A percentile compares a stretch with the other conserved stretches of the same genome.
phyloP scores from a whole-genome alignment of 225 moss, liverwort and hornwort species.

The Takakia lepidozioides region DNA sequence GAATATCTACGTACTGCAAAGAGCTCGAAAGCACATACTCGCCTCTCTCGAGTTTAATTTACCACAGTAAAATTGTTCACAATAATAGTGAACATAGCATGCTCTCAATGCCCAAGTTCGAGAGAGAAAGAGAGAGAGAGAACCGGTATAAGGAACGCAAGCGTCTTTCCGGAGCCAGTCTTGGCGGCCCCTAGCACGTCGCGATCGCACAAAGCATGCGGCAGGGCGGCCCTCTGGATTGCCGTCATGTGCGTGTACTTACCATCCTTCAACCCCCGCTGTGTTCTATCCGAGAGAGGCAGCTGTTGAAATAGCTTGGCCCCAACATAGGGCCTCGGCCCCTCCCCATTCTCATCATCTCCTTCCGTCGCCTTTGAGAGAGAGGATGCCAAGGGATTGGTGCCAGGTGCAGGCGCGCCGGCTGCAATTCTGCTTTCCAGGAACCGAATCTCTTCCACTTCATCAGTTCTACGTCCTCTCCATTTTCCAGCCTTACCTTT shows the following conservation, averaged over 20 bases:
- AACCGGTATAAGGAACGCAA: constrained; percentile 92
- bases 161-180: constrained; percentile 94
- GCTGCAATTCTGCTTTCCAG: constrained; percentile 64
- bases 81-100: no score
- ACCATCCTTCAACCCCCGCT: constrained; percentile 67
- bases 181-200: constrained; percentile 98
- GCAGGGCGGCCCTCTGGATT: constrained; percentile 86
- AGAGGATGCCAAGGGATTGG: constrained; percentile 62
- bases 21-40: no score
- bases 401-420: constrained; percentile 70
- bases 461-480: constrained; percentile 53
- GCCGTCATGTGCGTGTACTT: constrained; percentile 91
- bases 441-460: constrained; percentile 51
- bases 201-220: constrained; percentile 84
- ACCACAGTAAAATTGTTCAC: no score
- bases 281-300: constrained; percentile 80
- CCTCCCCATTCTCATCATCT: constrained; percentile 5
- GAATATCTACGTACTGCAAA: no score
- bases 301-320: constrained; percentile 66
- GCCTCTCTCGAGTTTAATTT: no score
- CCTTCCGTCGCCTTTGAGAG: constrained; percentile 35
- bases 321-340: constrained; percentile 53
- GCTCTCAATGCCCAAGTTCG: no score
- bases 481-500: constrained; percentile 13
- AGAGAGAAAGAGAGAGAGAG: constrained; percentile 4